Percentiles rank a stretch among this genome's conserved stretches.
Evolutionary conservation across 2,329 filamentous ascomycete genomes (phyloP).

Genomic region (Trichoderma sp.): DNA sequence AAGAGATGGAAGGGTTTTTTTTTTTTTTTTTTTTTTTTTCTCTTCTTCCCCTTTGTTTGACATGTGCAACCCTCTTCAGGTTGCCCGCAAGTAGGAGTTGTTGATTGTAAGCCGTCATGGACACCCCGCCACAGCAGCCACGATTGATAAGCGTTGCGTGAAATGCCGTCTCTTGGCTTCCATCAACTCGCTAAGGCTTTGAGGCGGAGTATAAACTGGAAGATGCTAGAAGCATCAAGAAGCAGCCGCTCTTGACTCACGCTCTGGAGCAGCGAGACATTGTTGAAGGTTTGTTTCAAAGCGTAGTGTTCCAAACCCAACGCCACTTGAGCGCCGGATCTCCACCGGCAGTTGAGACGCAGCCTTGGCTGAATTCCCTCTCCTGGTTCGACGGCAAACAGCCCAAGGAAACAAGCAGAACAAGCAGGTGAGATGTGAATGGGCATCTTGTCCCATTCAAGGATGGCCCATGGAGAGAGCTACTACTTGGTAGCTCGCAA

Average conservation of each 20-base stretch:
- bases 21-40: not conserved
- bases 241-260: not conserved
- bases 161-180: not conserved
- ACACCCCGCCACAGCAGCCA: not conserved
- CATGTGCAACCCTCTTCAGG: conserved; percentile 15
- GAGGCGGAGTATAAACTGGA: not conserved
- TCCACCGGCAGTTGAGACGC: not conserved
- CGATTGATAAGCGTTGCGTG: not conserved
- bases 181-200: not conserved
- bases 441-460: not conserved
- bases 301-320: not conserved
- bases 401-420: not conserved
- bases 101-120: conserved; percentile 7
- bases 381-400: not conserved
- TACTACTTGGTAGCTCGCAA: conserved; percentile 9
- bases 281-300: conserved; percentile 4
- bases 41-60: not conserved
- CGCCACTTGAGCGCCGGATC: conserved; percentile 14
- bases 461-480: not conserved
- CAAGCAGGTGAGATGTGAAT: not conserved
- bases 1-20: not conserved
- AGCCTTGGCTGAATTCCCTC: not conserved
- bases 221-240: not conserved
- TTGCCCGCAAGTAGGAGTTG: not conserved
- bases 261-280: conserved; percentile 15